Percentiles rank a stretch among this genome's conserved stretches.
Conservation (phyloP, 345 rosid genomes). For the Noccaea bulbosa region DNA sequence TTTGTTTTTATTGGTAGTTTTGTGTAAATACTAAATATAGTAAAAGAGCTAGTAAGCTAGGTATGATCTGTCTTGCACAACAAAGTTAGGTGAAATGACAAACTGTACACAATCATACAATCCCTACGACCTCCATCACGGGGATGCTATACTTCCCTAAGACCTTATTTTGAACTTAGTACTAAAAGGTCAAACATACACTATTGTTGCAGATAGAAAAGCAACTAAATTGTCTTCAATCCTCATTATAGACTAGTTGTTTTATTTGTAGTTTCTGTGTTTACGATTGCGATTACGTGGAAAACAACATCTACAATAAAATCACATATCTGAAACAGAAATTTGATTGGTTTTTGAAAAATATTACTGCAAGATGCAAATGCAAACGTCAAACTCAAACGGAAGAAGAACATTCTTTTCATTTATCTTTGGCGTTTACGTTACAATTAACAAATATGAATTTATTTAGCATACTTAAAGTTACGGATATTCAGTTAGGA, state of each 20-base stretch:
- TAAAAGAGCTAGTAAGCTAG: constrained; percentile 18
- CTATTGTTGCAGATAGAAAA: constrained; percentile 38
- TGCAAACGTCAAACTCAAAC: constrained; percentile 8
- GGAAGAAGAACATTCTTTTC: neutral
- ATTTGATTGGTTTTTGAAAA: too few species aligned
- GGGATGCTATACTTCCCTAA: constrained; percentile 18
- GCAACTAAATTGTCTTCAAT: neutral
- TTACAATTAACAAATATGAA: neutral
- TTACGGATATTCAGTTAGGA: neutral
- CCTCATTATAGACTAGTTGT: constrained; percentile 1
- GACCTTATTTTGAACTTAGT: constrained; percentile 24
- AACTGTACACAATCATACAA: constrained; percentile 36
- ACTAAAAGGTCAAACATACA: constrained; percentile 37
- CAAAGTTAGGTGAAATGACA: constrained; percentile 26
- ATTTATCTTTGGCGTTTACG: neutral
- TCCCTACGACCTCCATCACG: constrained; percentile 38
- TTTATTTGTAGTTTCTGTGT: neutral
- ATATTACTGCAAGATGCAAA: neutral
- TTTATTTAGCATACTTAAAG: neutral
- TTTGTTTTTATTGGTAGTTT: constrained; percentile 7
- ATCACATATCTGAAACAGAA: too few species aligned
- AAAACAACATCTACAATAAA: neutral
- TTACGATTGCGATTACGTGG: neutral
- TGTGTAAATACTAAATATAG: neutral
- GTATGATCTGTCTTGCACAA: constrained; percentile 36